Percentiles rank a stretch among this genome's conserved stretches.
phyloP scores from a whole-genome alignment of 2,329 filamentous ascomycete genomes.

The Ascochyta clinopodiicola region DNA sequence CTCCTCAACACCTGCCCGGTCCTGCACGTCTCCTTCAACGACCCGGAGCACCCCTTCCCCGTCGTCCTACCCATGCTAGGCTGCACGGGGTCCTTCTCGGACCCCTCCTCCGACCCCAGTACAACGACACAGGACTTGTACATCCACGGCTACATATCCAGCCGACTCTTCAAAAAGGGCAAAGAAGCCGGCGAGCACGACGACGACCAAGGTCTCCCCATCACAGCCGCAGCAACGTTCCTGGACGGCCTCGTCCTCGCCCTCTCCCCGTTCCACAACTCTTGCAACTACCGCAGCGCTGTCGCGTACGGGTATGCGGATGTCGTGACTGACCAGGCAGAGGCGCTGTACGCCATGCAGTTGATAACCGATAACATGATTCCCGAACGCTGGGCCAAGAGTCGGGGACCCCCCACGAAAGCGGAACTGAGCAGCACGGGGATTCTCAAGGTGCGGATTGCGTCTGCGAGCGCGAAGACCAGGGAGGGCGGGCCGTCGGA shows the following conservation, averaged over 20 bases:
- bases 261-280: constrained; percentile 46
- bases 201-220: constrained; percentile 38
- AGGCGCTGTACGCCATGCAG: constrained; percentile 40
- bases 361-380: constrained; percentile 45
- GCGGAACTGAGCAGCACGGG: constrained; percentile 40
- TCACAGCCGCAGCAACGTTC: constrained; percentile 52
- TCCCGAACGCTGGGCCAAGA: constrained; percentile 40
- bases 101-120: constrained; percentile 67
- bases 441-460: constrained; percentile 36
- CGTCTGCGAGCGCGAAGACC: constrained; percentile 43
- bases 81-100: constrained; percentile 47
- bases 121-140: constrained; percentile 35
- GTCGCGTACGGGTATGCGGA: constrained; percentile 39
- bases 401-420: constrained; percentile 36
- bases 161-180: constrained; percentile 66
- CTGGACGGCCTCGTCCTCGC: constrained; percentile 46
- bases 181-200: constrained; percentile 15
- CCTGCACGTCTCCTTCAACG: constrained; percentile 47
- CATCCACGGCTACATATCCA: constrained; percentile 44
- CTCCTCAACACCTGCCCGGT: constrained; percentile 42
- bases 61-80: constrained; percentile 49
- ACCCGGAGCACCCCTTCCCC: constrained; percentile 61
- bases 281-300: constrained; percentile 46
- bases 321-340: constrained; percentile 29
- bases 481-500: constrained; percentile 43